phyloP scores from a whole-genome alignment of 768 basidiomycete species.

The Boletellus emodensis region DNA sequence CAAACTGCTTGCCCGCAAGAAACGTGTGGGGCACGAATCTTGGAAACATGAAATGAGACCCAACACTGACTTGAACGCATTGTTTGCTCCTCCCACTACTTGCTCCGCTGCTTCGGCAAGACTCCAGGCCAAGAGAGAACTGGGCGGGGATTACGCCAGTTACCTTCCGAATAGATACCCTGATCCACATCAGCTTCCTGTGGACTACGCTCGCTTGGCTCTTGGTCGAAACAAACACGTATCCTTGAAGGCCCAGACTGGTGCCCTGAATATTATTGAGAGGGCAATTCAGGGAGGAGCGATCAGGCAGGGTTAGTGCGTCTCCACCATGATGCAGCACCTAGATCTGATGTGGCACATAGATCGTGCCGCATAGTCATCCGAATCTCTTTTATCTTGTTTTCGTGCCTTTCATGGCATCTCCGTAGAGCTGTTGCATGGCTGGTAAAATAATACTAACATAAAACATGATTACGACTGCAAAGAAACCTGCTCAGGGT shows the following conservation, averaged over 20 bases:
- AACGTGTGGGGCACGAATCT: background rate
- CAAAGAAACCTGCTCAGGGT: conserved; percentile 3
- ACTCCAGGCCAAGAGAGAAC: conserved; percentile 33
- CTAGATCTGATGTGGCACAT: background rate
- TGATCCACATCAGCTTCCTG: conserved; percentile 33
- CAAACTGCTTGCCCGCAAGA: conserved; percentile 3
- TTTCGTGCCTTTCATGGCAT: background rate
- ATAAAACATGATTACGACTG: conserved; percentile 25
- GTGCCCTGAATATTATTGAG: conserved; percentile 39
- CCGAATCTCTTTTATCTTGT: conserved; percentile 6
- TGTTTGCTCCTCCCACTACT: conserved; percentile 13
- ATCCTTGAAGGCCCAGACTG: conserved; percentile 34
- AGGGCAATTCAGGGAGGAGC: conserved; percentile 9
- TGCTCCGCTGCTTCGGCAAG: conserved; percentile 12
- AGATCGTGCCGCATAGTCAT: conserved; percentile 4
- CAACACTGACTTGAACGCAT: conserved; percentile 17
- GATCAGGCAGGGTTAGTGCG: conserved; percentile 10
- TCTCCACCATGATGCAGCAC: background rate
- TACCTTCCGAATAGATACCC: conserved; percentile 33
- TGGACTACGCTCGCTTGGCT: conserved; percentile 40
- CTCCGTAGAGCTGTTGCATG: conserved; percentile 1
- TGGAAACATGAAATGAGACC: conserved; percentile 20
- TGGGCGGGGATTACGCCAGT: conserved; percentile 50
- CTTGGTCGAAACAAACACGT: conserved; percentile 44
- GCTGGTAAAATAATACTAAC: conserved; percentile 23